These are phyloP conservation scores for Orbilia brochopaga DNA, from an alignment of 2,329 filamentous ascomycete species.

Conservation along the genomic window DNA sequence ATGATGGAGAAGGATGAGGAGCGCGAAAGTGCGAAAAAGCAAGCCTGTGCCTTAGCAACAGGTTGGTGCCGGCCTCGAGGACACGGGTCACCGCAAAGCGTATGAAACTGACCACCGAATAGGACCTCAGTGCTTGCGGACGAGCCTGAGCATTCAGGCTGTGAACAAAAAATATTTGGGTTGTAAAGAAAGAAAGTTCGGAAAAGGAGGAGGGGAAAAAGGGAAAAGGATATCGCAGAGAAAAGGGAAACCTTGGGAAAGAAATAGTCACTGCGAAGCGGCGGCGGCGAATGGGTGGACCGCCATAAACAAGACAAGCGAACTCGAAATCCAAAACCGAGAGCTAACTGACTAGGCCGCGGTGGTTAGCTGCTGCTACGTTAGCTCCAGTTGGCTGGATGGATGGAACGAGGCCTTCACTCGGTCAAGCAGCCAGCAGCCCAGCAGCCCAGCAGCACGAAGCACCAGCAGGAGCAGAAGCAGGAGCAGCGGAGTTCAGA, in stretches of 20 bases:
- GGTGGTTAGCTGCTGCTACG: constrained; percentile 28
- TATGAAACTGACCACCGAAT: constrained; percentile 52
- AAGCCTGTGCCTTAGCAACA: constrained; percentile 51
- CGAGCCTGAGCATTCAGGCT: constrained; percentile 52
- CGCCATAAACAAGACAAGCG: constrained; percentile 48
- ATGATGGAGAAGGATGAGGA: constrained; percentile 28
- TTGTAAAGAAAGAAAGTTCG: constrained; percentile 49
- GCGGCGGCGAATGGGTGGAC: constrained; percentile 45
- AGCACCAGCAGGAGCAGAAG: too few relatives aligned
- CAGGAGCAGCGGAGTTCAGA: constrained; percentile 35
- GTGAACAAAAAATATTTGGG: constrained; percentile 51
- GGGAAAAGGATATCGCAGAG: constrained; percentile 51
- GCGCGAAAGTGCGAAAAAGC: constrained; percentile 54
- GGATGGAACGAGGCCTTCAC: neutral
- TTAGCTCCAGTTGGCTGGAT: constrained; percentile 48
- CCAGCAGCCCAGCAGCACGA: too few relatives aligned
- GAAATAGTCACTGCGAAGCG: constrained; percentile 47
- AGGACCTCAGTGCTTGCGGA: constrained; percentile 51
- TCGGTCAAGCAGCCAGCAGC: neutral
- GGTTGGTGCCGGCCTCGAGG: constrained; percentile 50
- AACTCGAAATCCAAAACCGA: constrained; percentile 40
- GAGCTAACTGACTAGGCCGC: constrained; percentile 41
- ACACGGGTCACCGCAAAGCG: constrained; percentile 51
- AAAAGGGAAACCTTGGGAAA: constrained; percentile 50
- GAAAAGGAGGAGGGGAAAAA: constrained; percentile 51